phyloP scores from a whole-genome alignment of 2,329 filamentous ascomycete species.

The Phialophora expanda region DNA sequence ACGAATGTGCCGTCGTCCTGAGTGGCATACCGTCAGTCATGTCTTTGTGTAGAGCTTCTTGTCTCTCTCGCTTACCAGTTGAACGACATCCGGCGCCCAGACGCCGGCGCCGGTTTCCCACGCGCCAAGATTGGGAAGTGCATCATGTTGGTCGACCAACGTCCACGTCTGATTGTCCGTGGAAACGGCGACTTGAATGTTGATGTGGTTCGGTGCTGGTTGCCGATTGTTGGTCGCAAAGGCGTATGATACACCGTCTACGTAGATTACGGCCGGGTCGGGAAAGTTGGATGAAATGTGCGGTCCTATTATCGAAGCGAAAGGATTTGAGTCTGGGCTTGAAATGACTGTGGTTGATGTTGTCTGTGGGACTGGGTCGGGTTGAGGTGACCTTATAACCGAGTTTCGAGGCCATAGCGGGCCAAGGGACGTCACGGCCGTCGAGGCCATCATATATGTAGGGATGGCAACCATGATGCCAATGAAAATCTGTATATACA shows the following conservation, averaged over 20 bases:
- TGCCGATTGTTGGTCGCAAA: conserved; percentile 62
- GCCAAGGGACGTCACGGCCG: conserved; percentile 26
- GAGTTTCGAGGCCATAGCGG: conserved; percentile 25
- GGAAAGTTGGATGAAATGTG: conserved; percentile 49
- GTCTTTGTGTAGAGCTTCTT: not conserved
- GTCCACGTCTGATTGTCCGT: conserved; percentile 56
- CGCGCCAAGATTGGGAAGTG: conserved; percentile 57
- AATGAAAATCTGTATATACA: conserved; percentile 29
- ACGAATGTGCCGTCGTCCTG: conserved; percentile 59
- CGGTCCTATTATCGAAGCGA: conserved; percentile 37
- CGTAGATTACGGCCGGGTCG: conserved; percentile 56
- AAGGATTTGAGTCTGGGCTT: conserved; percentile 20
- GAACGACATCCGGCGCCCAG: conserved; percentile 67
- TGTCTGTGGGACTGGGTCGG: conserved; percentile 20
- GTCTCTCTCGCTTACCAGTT: conserved; percentile 45
- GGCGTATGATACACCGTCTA: conserved; percentile 61
- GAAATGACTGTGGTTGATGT: conserved; percentile 9
- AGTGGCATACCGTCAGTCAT: not conserved
- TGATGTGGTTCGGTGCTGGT: conserved; percentile 29
- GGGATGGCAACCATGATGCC: conserved; percentile 38
- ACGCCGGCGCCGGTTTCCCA: conserved; percentile 63
- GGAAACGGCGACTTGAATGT: conserved; percentile 62
- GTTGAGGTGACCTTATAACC: conserved; percentile 27
- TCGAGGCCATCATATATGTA: conserved; percentile 32
- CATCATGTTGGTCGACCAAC: conserved; percentile 58